A percentile compares a stretch with the other conserved stretches of the same genome.
Conservation (phyloP, 805 yeast genomes). For the Saccharomyces mikatae region DNA sequence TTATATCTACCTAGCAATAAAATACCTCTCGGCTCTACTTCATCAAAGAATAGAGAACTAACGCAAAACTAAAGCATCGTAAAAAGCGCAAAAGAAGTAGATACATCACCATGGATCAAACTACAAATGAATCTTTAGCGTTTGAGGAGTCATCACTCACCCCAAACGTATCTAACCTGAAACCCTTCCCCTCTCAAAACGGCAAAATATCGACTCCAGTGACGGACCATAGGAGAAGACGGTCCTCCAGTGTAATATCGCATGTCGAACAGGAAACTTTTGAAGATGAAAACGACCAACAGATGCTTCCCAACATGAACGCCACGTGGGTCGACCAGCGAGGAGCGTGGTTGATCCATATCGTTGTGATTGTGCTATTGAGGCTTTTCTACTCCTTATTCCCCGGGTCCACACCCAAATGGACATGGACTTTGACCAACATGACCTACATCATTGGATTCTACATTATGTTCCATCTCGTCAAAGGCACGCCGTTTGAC, state of each 20-base stretch:
- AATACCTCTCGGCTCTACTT: not conserved
- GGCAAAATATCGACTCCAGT: slow-evolving; percentile 16
- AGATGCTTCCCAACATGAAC: slow-evolving; percentile 75
- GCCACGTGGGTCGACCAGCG: slow-evolving; percentile 93
- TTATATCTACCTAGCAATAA: not conserved
- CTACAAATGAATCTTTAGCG: not conserved
- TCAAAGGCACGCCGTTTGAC: slow-evolving; percentile 93
- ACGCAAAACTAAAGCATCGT: not conserved
- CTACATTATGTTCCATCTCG: slow-evolving; percentile 89
- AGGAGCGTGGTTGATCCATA: slow-evolving; percentile 91
- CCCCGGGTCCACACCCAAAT: slow-evolving; percentile 68
- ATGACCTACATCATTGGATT: slow-evolving; percentile 82
- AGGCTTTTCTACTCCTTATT: slow-evolving; percentile 68
- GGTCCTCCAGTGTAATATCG: slow-evolving; percentile 83
- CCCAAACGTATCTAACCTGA: slow-evolving; percentile 2
- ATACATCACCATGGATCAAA: not conserved
- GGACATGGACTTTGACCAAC: slow-evolving; percentile 89
- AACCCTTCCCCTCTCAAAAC: slow-evolving; percentile 16
- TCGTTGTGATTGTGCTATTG: slow-evolving; percentile 66
- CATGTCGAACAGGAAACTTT: slow-evolving; percentile 85
- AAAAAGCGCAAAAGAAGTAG: not conserved
- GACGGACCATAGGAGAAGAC: slow-evolving; percentile 40
- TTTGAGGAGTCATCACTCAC: not conserved
- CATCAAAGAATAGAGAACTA: not conserved
- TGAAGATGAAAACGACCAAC: slow-evolving; percentile 85